Evolutionary conservation across 1,284 basidiomycete species (phyloP), one percentile per base, ranked within the genome.

Genomic region (Heterobasidion irregulare): DNA sequence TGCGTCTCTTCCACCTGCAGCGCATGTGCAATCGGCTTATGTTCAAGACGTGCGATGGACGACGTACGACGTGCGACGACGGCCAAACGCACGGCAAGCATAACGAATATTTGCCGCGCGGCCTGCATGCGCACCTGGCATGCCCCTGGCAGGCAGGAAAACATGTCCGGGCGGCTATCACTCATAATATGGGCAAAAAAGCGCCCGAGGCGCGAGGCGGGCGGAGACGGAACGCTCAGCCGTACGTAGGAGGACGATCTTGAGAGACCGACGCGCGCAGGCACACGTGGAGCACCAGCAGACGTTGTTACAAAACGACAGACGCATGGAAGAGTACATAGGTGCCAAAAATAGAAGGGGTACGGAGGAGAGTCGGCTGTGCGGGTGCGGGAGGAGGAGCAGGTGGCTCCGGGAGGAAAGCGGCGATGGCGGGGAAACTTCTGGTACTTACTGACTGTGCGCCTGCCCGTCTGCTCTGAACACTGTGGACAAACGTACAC

Each of bases 381-480:
- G 67, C 65, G 65, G 68, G 64, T 63, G 64, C 63, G 70, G 66
- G 69, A 66, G 61, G 57, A 59, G 54, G 55, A 59, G 50, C 16
- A 54, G 33, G 52, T 41, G 12, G 38, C n/a, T 10, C n/a, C 12
- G 10, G 38, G 12, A n/a, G 10, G 38, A 12, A 41, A 41, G 38
- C n/a, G 38, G 38, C n/a, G 38, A 41, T 5, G 38, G 12, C n/a
- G 59, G 59, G 60, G 65, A 36, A 5, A 53, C 45, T 46, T 55
- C 67, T 65, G 67, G 75, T 70, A 90, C 89, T 91, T 87, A 92
- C 89, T 84, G 71, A 84, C 79, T 70, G 80, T 83, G 68, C 74
- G 77, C 62, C 77, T 76, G 61, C 84, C 83, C 57, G 86, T 86
- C 60, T 74, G 76, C 62, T 77, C 69, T 58, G 79, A 73, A 73